Percentiles rank a stretch among this genome's conserved stretches.
These are phyloP conservation scores for Mucor piriformis DNA, from an alignment of 371 early-diverging fungal species.

Conservation along the genomic window DNA sequence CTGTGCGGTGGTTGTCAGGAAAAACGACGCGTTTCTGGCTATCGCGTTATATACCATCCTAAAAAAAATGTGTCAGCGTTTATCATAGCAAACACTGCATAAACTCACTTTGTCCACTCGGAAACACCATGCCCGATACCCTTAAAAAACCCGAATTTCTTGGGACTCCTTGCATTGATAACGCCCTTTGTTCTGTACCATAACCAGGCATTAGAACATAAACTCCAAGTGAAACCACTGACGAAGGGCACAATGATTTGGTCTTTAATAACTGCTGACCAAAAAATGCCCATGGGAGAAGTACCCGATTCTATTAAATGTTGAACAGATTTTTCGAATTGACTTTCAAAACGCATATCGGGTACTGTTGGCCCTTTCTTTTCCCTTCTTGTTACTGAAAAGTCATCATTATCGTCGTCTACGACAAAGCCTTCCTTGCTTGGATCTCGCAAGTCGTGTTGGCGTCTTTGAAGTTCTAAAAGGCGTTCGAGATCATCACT, in stretches of 20 bases:
- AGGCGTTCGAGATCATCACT: constrained; percentile 35
- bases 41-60: constrained; percentile 11
- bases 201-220: constrained; percentile 38
- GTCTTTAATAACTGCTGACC: constrained; percentile 43
- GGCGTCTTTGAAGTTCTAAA: constrained; percentile 34
- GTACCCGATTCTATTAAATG: constrained; percentile 34
- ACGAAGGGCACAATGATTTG: constrained; percentile 52
- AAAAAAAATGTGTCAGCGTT: neutral
- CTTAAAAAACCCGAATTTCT: constrained; percentile 25
- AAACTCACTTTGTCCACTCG: constrained; percentile 39
- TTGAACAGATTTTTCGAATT: constrained; percentile 39
- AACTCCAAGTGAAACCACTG: constrained; percentile 47
- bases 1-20: constrained; percentile 2
- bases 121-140: constrained; percentile 34
- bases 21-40: neutral
- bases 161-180: constrained; percentile 16
- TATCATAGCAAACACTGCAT: neutral
- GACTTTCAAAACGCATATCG: constrained; percentile 52
- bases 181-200: constrained; percentile 44
- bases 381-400: constrained; percentile 14
- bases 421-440: constrained; percentile 18
- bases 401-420: constrained; percentile 25
- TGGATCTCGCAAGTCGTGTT: constrained; percentile 26
- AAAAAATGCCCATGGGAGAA: constrained; percentile 31
- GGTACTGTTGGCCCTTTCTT: constrained; percentile 40